phyloP scores from a whole-genome alignment of 352 stramenopile genomes.

The Globisporangium apiculatum region DNA sequence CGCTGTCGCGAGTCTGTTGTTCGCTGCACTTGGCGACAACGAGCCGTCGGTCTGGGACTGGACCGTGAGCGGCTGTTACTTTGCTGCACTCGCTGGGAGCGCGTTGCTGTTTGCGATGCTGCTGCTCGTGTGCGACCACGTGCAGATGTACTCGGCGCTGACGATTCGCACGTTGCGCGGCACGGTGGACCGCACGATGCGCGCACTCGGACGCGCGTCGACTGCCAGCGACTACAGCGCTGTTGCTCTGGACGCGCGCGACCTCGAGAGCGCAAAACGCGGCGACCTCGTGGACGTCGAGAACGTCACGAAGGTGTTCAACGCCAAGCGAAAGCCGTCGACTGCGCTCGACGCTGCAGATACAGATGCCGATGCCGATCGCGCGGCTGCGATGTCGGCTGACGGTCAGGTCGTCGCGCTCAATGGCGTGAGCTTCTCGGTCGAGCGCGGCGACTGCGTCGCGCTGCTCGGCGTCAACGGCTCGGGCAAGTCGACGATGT shows the following conservation, averaged over 20 bases:
- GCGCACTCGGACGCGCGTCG: neutral
- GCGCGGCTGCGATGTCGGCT: conserved; percentile 21
- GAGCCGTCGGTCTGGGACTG: conserved; percentile 42
- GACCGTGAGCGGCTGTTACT: conserved; percentile 34
- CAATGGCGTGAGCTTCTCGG: conserved; percentile 24
- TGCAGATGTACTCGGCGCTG: conserved; percentile 70
- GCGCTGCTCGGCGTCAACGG: conserved; percentile 80
- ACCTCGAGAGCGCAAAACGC: conserved; percentile 14
- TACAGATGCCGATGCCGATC: neutral
- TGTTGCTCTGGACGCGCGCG: neutral
- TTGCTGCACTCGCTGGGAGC: conserved; percentile 32
- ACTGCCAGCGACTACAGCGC: neutral
- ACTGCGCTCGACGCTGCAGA: neutral
- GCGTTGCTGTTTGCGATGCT: conserved; percentile 41
- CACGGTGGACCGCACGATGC: conserved; percentile 15
- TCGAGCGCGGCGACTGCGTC: conserved; percentile 22
- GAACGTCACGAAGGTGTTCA: conserved; percentile 44
- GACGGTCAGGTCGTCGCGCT: conserved; percentile 39
- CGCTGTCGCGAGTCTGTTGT: conserved; percentile 11
- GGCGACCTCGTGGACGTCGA: conserved; percentile 42
- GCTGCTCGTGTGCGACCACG: conserved; percentile 47
- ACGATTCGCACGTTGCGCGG: conserved; percentile 16
- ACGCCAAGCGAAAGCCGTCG: conserved; percentile 23
- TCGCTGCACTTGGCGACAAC: conserved; percentile 14
- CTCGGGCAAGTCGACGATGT: conserved; percentile 80